phyloP scores from a whole-genome alignment of 2,329 filamentous ascomycete species.

The Neofusicoccum laricinum region DNA sequence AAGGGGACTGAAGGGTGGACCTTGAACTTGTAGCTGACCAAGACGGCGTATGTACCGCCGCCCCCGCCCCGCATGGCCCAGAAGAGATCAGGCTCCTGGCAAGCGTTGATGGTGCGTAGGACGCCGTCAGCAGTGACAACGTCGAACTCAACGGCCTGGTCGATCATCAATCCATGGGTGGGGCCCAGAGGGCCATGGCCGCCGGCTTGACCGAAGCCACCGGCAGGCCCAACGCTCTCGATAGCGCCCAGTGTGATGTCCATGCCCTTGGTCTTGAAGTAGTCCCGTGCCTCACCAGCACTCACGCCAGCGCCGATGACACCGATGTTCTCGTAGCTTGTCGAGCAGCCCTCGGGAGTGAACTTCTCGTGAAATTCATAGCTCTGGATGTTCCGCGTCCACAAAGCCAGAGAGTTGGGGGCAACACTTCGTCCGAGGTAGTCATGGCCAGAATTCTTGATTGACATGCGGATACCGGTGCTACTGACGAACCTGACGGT shows the following conservation, averaged over 20 bases:
- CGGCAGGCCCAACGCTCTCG: constrained; percentile 37
- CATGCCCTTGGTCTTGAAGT: constrained; percentile 3
- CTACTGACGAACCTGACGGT: constrained; percentile 22
- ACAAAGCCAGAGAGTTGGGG: constrained; percentile 22
- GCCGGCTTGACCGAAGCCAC: constrained; percentile 44
- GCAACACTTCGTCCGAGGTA: constrained; percentile 23
- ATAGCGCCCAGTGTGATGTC: constrained; percentile 12
- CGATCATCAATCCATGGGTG: constrained; percentile 37
- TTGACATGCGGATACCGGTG: constrained; percentile 22
- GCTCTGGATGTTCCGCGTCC: constrained; percentile 21
- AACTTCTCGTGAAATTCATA: constrained; percentile 21
- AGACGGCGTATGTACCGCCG: constrained; percentile 31
- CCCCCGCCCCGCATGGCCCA: constrained; percentile 30
- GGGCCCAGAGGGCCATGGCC: constrained; percentile 41
- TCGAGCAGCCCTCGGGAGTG: constrained; percentile 11
- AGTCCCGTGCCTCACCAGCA: constrained; percentile 25
- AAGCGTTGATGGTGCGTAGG: constrained; percentile 29
- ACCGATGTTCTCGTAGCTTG: background rate
- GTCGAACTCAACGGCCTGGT: constrained; percentile 36
- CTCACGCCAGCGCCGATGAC: constrained; percentile 6
- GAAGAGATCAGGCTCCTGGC: constrained; percentile 36
- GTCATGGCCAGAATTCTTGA: constrained; percentile 27
- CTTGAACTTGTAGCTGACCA: constrained; percentile 31
- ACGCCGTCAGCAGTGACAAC: constrained; percentile 38
- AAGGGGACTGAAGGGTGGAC: constrained; percentile 32